Base-by-base conservation (phyloP, 176 grass and related monocot genomes). In the Panicum miliaceum region DNA sequence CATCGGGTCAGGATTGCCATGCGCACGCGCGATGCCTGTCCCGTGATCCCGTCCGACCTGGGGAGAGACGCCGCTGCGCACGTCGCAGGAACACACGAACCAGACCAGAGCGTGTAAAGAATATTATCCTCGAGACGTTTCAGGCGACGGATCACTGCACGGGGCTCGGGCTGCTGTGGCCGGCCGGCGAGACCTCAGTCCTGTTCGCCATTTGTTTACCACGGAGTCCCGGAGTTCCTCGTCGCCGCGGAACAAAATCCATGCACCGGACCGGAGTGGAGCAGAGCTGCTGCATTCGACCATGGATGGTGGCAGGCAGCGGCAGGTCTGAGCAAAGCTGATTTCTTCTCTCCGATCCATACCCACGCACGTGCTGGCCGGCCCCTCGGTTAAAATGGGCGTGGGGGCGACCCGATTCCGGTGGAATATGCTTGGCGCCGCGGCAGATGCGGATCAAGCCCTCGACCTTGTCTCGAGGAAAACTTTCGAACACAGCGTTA, bases 291-390 rank as follows among this genome's bases (percentile, higher is more conserved):
- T 26, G 42, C 46, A 50, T 20, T 20, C 68, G 22, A 71, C 69
- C 23, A 47, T 47, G 26, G 43, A 48, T 72, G 10, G 69, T 72
- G 69, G 69, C 42, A 29, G 69, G 69, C 69, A 72, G 23, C 20
- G 69, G 69, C 69, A 72, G 23, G 41, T 29, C 69, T 72, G 69
- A 23, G 13, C 42, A 72, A 72, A 72, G 43, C 13, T 47, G 43
- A 18, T 14, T 29, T 14, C 34, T 3, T 25, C 12, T 71, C 23
- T 27, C 42, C 22, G 18, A 29, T 72, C 42, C 69, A 48, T 29
- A 7, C 9, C 69, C 7, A 13, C 5, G 0, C 69, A 50, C 69
- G 43, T 72, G 71, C 4, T 11, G 18, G 26, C 45, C 6, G 69
- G 69, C 1, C 69, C 68, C 42, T 50, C 23, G 29, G 6, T 8